Conservation (phyloP, 1,284 basidiomycete genomes). For the Termitomyces sp. region DNA sequence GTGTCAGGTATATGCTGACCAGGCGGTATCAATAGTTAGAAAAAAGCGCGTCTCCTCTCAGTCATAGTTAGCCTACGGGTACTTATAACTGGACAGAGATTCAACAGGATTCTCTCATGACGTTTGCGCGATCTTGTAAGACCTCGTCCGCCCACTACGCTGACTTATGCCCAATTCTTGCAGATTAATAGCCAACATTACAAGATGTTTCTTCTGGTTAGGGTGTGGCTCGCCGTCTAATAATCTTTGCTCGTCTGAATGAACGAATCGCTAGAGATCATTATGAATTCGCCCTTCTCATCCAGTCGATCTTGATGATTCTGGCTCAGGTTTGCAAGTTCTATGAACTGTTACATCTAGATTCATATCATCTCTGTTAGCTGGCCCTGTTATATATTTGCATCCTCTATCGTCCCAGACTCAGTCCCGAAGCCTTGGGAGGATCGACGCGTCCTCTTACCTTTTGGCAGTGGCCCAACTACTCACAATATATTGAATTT, state of each 20-base stretch:
- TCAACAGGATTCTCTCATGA: conserved; percentile 82
- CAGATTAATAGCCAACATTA: conserved; percentile 77
- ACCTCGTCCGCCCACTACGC: conserved; percentile 12
- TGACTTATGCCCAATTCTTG: conserved; percentile 8
- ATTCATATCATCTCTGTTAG: conserved; percentile 29
- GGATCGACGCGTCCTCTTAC: conserved; percentile 63
- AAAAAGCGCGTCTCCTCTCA: conserved; percentile 48
- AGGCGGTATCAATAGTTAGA: conserved; percentile 65
- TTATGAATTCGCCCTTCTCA: conserved; percentile 71
- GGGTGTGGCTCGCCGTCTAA: conserved; percentile 34
- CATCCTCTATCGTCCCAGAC: conserved; percentile 57
- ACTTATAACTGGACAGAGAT: conserved; percentile 44
- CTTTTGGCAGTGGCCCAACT: conserved; percentile 85
- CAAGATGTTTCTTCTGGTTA: conserved; percentile 85
- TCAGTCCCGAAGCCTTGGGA: conserved; percentile 54
- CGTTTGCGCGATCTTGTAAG: conserved; percentile 73
- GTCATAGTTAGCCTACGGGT: not conserved
- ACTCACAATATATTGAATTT: conserved; percentile 77
- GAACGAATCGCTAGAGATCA: conserved; percentile 35
- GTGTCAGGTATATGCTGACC: conserved; percentile 67
- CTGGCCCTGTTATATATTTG: conserved; percentile 76
- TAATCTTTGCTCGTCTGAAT: not conserved
- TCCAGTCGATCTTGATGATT: conserved; percentile 82
- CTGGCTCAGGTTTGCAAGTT: conserved; percentile 57
- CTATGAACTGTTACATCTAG: not conserved